Conservation (phyloP, 495 filamentous ascomycete genomes). For the Daldinia childiae region DNA sequence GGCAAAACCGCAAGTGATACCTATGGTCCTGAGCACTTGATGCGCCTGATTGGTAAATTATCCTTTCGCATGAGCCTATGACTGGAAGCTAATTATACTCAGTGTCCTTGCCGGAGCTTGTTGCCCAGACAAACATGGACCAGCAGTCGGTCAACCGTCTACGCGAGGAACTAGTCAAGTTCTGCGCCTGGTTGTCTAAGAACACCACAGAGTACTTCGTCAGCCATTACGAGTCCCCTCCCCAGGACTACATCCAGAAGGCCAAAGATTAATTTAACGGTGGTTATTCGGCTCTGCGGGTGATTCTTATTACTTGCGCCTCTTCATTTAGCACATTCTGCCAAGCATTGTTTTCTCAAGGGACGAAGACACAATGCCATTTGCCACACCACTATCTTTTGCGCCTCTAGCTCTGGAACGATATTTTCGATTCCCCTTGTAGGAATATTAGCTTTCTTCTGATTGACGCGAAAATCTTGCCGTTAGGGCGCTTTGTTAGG, state of each 20-base stretch:
- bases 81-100: conserved; percentile 32
- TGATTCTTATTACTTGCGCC: background rate
- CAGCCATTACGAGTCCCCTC: conserved; percentile 73
- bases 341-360: background rate
- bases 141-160: conserved; percentile 84
- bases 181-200: conserved; percentile 81
- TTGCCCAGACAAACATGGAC: conserved; percentile 98
- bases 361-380: background rate
- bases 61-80: background rate
- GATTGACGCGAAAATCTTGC: background rate
- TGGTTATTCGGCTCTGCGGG: background rate
- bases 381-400: background rate
- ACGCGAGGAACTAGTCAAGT: conserved; percentile 83
- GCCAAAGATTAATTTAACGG: conserved; percentile 44
- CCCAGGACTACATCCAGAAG: conserved; percentile 60
- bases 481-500: background rate
- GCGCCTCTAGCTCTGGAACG: background rate
- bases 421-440: conserved; percentile 1
- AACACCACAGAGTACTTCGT: conserved; percentile 79
- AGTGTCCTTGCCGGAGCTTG: conserved; percentile 92
- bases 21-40: conserved; percentile 94
- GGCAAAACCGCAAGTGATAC: conserved; percentile 75
- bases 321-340: background rate
- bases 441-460: background rate
- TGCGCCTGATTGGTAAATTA: conserved; percentile 82